Evolutionary conservation across 208 protist species (phyloP), one percentile per base, ranked within the genome.

Genomic region (Herpetomonas samuelpessoai): DNA sequence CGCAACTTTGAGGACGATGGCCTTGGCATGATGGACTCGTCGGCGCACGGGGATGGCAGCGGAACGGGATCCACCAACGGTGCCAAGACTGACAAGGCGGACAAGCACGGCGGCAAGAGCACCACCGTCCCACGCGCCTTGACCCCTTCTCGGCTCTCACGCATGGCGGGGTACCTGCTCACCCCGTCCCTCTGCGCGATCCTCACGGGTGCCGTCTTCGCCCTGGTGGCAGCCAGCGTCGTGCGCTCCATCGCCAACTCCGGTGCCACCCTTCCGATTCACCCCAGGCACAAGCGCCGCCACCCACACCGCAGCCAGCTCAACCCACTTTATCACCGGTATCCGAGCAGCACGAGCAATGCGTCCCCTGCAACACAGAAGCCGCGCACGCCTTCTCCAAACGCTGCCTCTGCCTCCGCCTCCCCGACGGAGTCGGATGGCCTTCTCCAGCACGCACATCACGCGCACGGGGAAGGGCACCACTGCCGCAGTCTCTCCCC

Each of bases 241-340:
- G 21, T 51, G 46, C 46, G 46, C 12, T 51, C 46, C 7, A 51
- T 51, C 22, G 46, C 46, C 12, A 51, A 51, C 45, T 7, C 30
- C 31, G 21, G 27, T 4, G 21, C 16, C 21, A 16, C 21, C 6
- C 53, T n/a, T 10, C 55, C 24, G 21, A 41, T 41, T 41, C 35
- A 41, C 14, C 35, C 35, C 35, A 6, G 35, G 35, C 35, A 14
- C 35, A 6, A 41, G 35, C 35, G 35, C 35, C 6, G 9, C 35
- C 14, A 41, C 14, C n/a, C n/a, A n/a, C n/a, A n/a, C n/a, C 35
- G 14, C 9, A 41, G 35, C 35, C 35, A 6, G 9, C 14, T 41
- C 35, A 6, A 14, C 35, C 35, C 35, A 6, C 35, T 41, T 14
- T 14, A 6, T 14, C 35, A 14, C 35, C 35, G 35, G 9, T 6